phyloP scores from a whole-genome alignment of 176 grass and related monocot species.

The Stipa capillata region DNA sequence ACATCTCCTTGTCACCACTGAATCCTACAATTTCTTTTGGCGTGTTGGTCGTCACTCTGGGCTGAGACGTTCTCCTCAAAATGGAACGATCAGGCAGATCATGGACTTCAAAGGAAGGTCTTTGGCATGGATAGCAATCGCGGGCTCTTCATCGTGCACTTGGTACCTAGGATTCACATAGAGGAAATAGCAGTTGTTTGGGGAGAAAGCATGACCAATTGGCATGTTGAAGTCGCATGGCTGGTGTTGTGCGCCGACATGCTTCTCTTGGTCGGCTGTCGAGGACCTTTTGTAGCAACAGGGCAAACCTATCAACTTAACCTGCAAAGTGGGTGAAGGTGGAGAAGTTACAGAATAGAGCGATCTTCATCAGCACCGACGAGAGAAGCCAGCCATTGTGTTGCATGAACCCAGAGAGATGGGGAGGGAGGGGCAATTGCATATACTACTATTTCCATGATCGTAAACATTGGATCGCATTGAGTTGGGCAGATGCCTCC shows the following conservation, averaged over 20 bases:
- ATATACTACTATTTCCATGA: not conserved
- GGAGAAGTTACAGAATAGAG: not conserved
- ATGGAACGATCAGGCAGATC: not conserved
- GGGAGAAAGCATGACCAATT: not conserved
- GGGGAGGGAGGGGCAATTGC: not conserved
- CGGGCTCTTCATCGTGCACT: not conserved
- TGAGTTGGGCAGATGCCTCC: not conserved
- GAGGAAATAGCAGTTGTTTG: not conserved
- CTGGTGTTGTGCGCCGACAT: not conserved
- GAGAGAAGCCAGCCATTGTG: not conserved
- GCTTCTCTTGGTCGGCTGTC: not conserved
- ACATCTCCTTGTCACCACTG: not conserved
- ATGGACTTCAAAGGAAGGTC: not conserved
- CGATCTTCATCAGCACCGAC: not conserved
- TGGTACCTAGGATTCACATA: not conserved
- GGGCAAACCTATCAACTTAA: not conserved
- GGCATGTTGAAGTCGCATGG: not conserved
- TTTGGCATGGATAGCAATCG: not conserved
- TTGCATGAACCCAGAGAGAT: not conserved
- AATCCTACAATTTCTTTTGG: not conserved
- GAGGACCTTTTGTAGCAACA: not conserved
- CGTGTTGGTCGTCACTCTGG: not conserved
- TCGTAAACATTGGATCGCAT: not conserved
- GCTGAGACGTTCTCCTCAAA: not conserved
- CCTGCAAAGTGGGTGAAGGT: not conserved